Evolutionary conservation across 225 moss, liverwort and hornwort genomes (phyloP), one percentile per base, ranked within the genome.

Genomic region (Ulota crispa): DNA sequence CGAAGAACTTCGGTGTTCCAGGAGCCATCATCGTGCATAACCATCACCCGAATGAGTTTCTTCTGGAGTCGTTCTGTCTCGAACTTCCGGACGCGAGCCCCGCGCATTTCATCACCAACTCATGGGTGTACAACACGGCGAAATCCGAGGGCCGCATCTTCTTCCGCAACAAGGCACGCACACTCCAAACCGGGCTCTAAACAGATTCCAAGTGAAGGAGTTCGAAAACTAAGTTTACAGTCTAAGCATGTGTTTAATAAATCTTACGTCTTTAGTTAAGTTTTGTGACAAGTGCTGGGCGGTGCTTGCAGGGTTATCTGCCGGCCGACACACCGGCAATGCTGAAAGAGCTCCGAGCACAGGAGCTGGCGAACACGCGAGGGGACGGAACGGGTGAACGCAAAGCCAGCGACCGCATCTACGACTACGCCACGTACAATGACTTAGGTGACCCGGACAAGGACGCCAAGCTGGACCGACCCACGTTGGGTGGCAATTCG

Each of bases 11-110:
- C 31, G 96, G 96, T 4, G 36, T 82, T 6, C 93, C 95, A 0
- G 96, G 92, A 55, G 96, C 95, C 34, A 64, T 97, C 28, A 71
- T 93, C 34, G 80, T 97, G 57, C 74, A 36, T 18, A 97, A 97
- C 72, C 30, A 82, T 10, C 96, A 97, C 83, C 93, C 87, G 28
- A 88, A 88, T 56, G 95, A 97, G 84, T 92, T 97, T 59, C 90
- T 92, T 52, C 68, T 97, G 7, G 45, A 50, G 52, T 65, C 83
- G 37, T 85, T 95, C 60, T 60, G 34, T 23, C 80, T 97, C 27
- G 56, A 36, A 0, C 47, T 91, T 45, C 86, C 88, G 28, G 85
- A 84, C 37, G 64, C 57, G 3, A 84, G 62, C 28, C n/a, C 36
- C 0, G 78, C 85, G 1, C 72, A 89, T 20, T 97, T 81, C 72